Percentiles rank a stretch among this genome's conserved stretches.
These are phyloP conservation scores for Spinellus fusiger DNA, from an alignment of 192 early-diverging fungal species.

Conservation along the genomic window DNA sequence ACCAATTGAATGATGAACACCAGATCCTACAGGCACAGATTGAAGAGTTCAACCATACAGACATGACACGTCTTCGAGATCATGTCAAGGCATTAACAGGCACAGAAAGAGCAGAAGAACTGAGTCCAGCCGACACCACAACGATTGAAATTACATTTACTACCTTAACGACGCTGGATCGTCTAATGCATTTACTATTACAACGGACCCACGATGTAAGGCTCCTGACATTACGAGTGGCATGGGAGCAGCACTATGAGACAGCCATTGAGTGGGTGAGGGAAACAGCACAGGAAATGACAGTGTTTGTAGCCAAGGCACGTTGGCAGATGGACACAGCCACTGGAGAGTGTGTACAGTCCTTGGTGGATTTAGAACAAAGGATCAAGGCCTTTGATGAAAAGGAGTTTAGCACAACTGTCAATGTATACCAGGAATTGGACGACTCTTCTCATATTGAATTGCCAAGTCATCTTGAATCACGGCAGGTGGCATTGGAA, in stretches of 20 bases:
- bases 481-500: conserved; percentile 31
- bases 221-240: conserved; percentile 25
- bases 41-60: conserved; percentile 34
- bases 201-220: conserved; percentile 26
- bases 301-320: conserved; percentile 19
- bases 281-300: conserved; percentile 8
- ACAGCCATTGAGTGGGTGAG: conserved; percentile 21
- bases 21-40: conserved; percentile 29
- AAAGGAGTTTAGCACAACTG: conserved; percentile 24
- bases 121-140: conserved; percentile 39
- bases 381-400: conserved; percentile 17
- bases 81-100: conserved; percentile 38
- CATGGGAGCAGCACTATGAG: conserved; percentile 34
- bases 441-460: conserved; percentile 26
- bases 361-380: conserved; percentile 1
- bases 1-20: conserved; percentile 24
- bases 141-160: conserved; percentile 41
- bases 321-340: conserved; percentile 13
- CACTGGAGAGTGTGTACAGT: neutral
- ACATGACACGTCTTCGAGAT: conserved; percentile 36
- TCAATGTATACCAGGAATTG: conserved; percentile 35
- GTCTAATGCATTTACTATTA: conserved; percentile 27
- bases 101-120: conserved; percentile 16
- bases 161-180: conserved; percentile 35
- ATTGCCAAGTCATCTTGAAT: conserved; percentile 29